These are phyloP conservation scores for Botrytis porri DNA, from an alignment of 2,329 filamentous ascomycete species.

Conservation along the genomic window DNA sequence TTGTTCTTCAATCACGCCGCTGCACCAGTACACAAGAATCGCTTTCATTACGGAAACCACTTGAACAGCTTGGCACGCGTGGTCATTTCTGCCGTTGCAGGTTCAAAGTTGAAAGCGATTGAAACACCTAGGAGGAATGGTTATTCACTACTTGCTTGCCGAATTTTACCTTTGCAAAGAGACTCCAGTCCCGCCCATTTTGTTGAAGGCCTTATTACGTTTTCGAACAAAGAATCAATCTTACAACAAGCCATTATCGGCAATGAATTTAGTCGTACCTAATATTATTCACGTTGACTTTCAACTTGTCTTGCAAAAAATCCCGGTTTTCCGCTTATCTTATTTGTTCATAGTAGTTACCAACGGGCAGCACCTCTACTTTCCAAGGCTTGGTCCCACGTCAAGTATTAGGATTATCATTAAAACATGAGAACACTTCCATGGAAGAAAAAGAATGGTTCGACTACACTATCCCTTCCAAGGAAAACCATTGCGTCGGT, in stretches of 20 bases:
- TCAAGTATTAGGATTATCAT: neutral
- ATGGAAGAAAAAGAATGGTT: constrained; percentile 26
- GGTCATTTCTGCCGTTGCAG: neutral
- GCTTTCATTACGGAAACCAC: too few relatives aligned
- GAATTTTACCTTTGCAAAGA: neutral
- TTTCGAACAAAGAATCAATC: neutral
- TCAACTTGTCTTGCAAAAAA: neutral
- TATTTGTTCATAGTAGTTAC: neutral
- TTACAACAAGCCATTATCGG: neutral
- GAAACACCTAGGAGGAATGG: neutral
- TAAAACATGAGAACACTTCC: constrained; percentile 33
- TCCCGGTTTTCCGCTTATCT: neutral
- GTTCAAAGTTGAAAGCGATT: neutral
- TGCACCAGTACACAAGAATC: neutral
- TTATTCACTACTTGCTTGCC: neutral
- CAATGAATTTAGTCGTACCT: neutral
- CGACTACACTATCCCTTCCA: constrained; percentile 15
- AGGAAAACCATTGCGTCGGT: constrained; percentile 7
- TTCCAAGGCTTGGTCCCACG: neutral
- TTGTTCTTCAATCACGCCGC: neutral
- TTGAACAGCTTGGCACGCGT: neutral
- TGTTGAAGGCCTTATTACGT: neutral
- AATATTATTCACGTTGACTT: neutral
- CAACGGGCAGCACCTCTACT: neutral
- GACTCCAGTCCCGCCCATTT: neutral